Evolutionary conservation across 2,329 filamentous ascomycete species (phyloP), one percentile per base, ranked within the genome.

Genomic region (Aspergillus sp.): DNA sequence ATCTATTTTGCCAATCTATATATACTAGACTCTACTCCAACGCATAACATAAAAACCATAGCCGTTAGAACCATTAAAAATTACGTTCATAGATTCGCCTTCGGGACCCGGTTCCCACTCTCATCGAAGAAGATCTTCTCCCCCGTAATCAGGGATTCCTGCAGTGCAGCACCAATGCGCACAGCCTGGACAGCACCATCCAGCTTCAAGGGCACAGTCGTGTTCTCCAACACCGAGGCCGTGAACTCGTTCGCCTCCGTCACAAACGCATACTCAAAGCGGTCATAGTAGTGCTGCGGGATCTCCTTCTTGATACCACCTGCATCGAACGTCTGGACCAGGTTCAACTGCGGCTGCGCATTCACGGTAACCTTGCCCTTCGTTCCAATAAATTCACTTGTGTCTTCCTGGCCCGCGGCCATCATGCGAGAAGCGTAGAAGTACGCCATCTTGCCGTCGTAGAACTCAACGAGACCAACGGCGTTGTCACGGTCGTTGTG

Each of bases 381-480:
- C 1, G 86, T 89, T 12, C 86, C 87, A 54, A 89, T 86, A 61
- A 89, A 82, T 73, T 89, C 86, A 0, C 86, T 88, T 58, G 80
- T 83, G 68, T 89, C 87, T 60, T 88, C 83, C 70, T 89, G 86
- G 0, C 87, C 87, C 0, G 83, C 82, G 0, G 86, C 83, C 82
- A 89, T 89, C 83, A 88, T 89, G 13, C 86, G 79, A 9, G 79
- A 83, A 42, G 78, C 80, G 70, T 86, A 89, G 59, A 88, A 82
- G 68, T 88, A 85, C 2, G 85, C 86, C 46, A 89, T 84, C 67
- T 83, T 82, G 44, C 83, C 85, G 51, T 80, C 80, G 66, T 80
- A 82, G 71, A 89, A 89, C 71, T 89, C 86, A 13, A 89, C 81
- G 17, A 89, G 75, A 3, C 85, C 86, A 0, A 87, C 78, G 3